A percentile compares a stretch with the other conserved stretches of the same genome.
Conservation (phyloP, 768 basidiomycete genomes). For the Calocybe indica region DNA sequence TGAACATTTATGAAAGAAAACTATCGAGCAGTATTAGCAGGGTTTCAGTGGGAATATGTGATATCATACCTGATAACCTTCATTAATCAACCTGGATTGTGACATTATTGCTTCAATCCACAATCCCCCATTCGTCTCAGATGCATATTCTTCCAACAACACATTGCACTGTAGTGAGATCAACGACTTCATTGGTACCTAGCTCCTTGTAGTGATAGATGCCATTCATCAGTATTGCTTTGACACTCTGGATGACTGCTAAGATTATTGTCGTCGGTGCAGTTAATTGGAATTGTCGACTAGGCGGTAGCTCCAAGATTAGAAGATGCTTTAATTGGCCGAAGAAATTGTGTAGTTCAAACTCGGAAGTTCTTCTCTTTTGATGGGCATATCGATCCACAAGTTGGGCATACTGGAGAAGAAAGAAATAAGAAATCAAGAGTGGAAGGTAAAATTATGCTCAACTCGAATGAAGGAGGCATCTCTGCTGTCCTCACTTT, state of each 20-base stretch:
- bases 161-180: neutral
- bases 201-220: too few species aligned
- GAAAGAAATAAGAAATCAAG: too few species aligned
- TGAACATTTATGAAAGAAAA: too few species aligned
- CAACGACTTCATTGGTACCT: too few species aligned
- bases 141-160: neutral
- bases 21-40: too few species aligned
- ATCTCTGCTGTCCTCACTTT: neutral
- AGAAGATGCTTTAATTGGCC: neutral
- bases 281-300: neutral
- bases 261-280: neutral
- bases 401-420: too few species aligned
- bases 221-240: too few species aligned
- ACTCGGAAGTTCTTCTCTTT: neutral
- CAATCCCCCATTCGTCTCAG: neutral
- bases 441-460: neutral
- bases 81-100: too few species aligned
- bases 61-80: too few species aligned
- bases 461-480: constrained; percentile 1
- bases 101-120: too few species aligned
- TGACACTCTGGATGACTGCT: neutral
- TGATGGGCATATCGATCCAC: neutral
- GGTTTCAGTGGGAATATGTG: too few species aligned
- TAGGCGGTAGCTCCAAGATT: neutral
- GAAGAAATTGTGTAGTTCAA: neutral